Percentiles rank a stretch among this genome's conserved stretches.
Evolutionary conservation across 1,139 yeast species (phyloP).

Genomic region (Zygoascus sp.): DNA sequence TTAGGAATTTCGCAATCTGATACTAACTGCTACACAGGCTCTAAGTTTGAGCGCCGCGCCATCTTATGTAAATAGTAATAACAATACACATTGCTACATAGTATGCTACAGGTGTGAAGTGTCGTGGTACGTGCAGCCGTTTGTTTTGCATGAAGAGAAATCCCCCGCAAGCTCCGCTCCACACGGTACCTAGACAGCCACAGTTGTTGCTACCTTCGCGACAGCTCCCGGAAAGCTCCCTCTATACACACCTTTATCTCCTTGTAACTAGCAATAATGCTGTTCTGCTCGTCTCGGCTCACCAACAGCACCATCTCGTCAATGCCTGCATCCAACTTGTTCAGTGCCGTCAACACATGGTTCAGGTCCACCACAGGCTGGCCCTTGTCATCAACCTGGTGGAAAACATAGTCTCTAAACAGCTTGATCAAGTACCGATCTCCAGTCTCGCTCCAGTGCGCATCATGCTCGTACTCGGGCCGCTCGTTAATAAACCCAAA

Average conservation of each 20-base stretch:
- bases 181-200: no score
- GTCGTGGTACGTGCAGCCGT: no score
- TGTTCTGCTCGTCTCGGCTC: constrained; percentile 61
- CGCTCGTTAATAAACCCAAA: constrained; percentile 74
- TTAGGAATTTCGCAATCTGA: background rate
- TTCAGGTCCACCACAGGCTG: constrained; percentile 76
- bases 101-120: no score
- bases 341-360: constrained; percentile 71
- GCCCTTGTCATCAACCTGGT: constrained; percentile 74
- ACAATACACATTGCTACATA: background rate
- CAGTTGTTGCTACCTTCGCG: no score
- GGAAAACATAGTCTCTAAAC: constrained; percentile 82
- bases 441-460: constrained; percentile 71
- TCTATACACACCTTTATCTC: constrained; percentile 69
- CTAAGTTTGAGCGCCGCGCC: background rate
- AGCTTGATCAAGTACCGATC: constrained; percentile 68
- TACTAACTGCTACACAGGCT: background rate
- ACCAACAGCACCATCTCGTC: constrained; percentile 78
- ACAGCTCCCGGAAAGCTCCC: constrained; percentile 59
- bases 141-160: no score
- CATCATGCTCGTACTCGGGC: constrained; percentile 57
- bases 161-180: no score
- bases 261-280: constrained; percentile 28
- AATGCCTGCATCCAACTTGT: constrained; percentile 89
- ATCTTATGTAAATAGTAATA: background rate